Evolutionary conservation across 495 filamentous ascomycete genomes (phyloP).

Genomic region (Hypoxylon perforatum): DNA sequence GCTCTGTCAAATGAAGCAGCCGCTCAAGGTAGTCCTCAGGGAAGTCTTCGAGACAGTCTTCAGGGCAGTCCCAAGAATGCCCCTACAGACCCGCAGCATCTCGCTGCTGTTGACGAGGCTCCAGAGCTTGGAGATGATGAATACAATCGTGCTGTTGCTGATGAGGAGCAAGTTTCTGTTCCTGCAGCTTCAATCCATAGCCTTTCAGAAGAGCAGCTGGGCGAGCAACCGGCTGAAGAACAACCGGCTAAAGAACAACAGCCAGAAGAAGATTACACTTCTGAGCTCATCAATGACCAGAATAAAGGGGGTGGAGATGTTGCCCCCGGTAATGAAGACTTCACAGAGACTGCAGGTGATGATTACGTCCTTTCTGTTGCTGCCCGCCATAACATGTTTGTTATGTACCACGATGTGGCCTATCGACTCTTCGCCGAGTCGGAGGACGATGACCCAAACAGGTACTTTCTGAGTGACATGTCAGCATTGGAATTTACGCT

Average conservation of each 20-base stretch:
- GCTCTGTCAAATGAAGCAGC: no score
- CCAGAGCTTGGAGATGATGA: slow-evolving; percentile 47
- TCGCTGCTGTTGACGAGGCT: slow-evolving; percentile 27
- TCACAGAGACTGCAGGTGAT: no score
- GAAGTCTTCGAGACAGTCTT: slow-evolving; percentile 42
- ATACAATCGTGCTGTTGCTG: slow-evolving; percentile 2
- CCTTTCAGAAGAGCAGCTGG: slow-evolving; percentile 6
- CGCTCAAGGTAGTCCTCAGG: not conserved
- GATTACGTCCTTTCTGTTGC: slow-evolving; percentile 40
- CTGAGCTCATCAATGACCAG: slow-evolving; percentile 45
- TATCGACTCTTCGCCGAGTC: slow-evolving; percentile 78
- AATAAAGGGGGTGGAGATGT: slow-evolving; percentile 24
- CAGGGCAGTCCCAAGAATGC: not conserved
- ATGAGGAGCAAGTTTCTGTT: slow-evolving; percentile 10
- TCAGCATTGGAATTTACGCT: slow-evolving; percentile 68
- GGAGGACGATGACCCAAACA: slow-evolving; percentile 71
- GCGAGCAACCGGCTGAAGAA: slow-evolving; percentile 5
- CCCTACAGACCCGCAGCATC: slow-evolving; percentile 11
- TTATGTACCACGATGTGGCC: slow-evolving; percentile 73
- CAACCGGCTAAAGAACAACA: slow-evolving; percentile 46
- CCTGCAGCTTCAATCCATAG: slow-evolving; percentile 2
- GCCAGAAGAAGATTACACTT: slow-evolving; percentile 51
- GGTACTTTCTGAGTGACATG: slow-evolving; percentile 79
- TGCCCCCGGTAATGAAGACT: slow-evolving; percentile 8
- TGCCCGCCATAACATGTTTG: slow-evolving; percentile 41